Base-by-base conservation (phyloP, 176 grass and related monocot species). In the Bromus sterilis region DNA sequence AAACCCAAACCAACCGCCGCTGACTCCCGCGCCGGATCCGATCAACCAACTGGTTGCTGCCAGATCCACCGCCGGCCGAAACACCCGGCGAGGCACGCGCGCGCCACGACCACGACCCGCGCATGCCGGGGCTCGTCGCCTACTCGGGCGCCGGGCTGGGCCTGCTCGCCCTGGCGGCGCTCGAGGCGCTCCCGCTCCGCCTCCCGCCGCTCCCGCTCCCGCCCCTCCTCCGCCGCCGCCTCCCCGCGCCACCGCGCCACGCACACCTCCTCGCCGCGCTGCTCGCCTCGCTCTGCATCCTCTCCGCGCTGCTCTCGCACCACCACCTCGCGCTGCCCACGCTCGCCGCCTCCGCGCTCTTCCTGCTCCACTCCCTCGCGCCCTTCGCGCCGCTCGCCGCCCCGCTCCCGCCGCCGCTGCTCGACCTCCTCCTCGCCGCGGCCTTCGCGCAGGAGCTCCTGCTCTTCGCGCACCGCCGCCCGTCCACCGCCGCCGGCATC, bases 311-410 rank as follows among this genome's bases (percentile, higher is more conserved):
- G 25, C 21, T 83, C 67, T 35, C 81, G 56, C n/a, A n/a, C n/a
- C 81, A 84, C 82, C 68, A 77, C 85, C 62, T 89, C 86, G 61
- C 96, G 10, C 90, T 95, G 15, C 91, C 91, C 46, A 89, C 96
- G 58, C 81, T 93, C 76, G 82, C 90, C 16, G 93, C 84, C 76
- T 41, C 88, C 76, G 80, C 90, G 5, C 85, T 91, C 61, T 98
- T 98, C 85, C 86, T 98, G 68, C 91, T 98, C 75, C 90, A 95
- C 79, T 80, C 96, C 60, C 61, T 95, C 26, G 80, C 93, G 2
- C 86, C 86, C 29, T 59, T 98, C 41, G 62, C 72, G 4, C 84
- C 82, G 14, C 79, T 91, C 79, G 63, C 84, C 37, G 53, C 85
- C 6, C 84, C 92, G 24, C 32, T 91, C 18, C 92, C 92, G 4